Evolutionary conservation across 345 rosid species (phyloP).

Genomic region (Salix exigua): DNA sequence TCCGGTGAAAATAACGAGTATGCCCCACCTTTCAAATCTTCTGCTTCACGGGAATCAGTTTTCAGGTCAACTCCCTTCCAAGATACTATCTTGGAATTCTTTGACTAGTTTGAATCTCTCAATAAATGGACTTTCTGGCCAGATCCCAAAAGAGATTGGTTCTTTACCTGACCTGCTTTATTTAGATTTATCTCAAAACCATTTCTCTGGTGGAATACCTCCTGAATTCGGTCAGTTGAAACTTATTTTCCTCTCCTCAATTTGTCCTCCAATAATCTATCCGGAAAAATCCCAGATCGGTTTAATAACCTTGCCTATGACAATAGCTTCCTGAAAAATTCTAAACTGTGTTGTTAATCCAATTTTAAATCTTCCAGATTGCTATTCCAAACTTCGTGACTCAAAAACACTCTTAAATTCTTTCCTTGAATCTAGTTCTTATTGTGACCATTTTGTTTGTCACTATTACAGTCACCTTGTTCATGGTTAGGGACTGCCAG

Average conservation of each 20-base stretch:
- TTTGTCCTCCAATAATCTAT: slow-evolving; percentile 65
- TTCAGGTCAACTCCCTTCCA: slow-evolving; percentile 61
- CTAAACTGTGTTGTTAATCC: slow-evolving; percentile 53
- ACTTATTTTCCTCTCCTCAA: slow-evolving; percentile 46
- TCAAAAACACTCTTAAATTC: slow-evolving; percentile 37
- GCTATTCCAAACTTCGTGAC: slow-evolving; percentile 22
- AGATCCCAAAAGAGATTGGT: slow-evolving; percentile 58
- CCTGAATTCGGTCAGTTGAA: slow-evolving; percentile 45
- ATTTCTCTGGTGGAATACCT: slow-evolving; percentile 66
- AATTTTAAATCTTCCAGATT: slow-evolving; percentile 50
- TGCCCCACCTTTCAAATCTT: slow-evolving; percentile 39
- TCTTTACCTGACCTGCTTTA: slow-evolving; percentile 44
- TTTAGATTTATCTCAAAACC: slow-evolving; percentile 69
- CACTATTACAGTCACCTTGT: slow-evolving; percentile 28
- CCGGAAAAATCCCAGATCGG: slow-evolving; percentile 54
- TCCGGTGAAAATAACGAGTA: slow-evolving; percentile 54
- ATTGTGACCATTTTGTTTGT: slow-evolving; percentile 30
- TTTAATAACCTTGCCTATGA: slow-evolving; percentile 62
- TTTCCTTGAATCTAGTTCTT: slow-evolving; percentile 45
- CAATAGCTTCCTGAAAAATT: slow-evolving; percentile 63
- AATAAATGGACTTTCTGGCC: slow-evolving; percentile 60
- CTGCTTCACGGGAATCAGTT: slow-evolving; percentile 57
- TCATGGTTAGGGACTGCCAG: slow-evolving; percentile 43
- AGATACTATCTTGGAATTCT: slow-evolving; percentile 60
- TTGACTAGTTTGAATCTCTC: slow-evolving; percentile 50